phyloP scores from a whole-genome alignment of 2,329 filamentous ascomycete species.

The Mycocentrospora acerina region DNA sequence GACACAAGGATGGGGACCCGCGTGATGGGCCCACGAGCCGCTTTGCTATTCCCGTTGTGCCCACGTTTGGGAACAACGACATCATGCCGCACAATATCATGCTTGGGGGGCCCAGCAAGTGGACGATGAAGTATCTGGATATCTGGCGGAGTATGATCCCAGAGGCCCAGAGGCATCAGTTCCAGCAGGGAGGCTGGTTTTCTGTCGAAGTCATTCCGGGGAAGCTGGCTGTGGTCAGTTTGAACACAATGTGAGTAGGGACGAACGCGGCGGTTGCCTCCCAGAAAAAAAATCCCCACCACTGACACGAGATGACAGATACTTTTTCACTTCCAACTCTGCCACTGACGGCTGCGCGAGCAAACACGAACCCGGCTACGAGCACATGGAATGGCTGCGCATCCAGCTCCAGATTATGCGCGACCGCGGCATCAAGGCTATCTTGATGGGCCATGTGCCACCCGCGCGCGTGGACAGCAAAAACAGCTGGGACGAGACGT shows the following conservation, averaged over 20 bases:
- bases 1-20: conserved; percentile 48
- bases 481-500: conserved; percentile 90
- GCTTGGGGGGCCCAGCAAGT: conserved; percentile 78
- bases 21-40: conserved; percentile 48
- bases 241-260: conserved; percentile 75
- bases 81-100: conserved; percentile 97
- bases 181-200: conserved; percentile 93
- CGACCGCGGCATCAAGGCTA: conserved; percentile 85
- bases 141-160: conserved; percentile 89
- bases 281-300: too few relatives aligned
- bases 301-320: conserved; percentile 44
- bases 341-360: conserved; percentile 86
- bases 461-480: conserved; percentile 85
- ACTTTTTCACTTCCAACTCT: conserved; percentile 91
- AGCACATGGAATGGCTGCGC: conserved; percentile 94
- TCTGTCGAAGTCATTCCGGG: conserved; percentile 87
- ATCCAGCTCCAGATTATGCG: conserved; percentile 84
- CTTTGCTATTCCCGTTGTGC: conserved; percentile 76
- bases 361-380: conserved; percentile 81
- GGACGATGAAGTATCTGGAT: conserved; percentile 73
- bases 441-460: conserved; percentile 90
- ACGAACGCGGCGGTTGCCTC: not conserved
- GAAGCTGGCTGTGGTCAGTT: conserved; percentile 82
- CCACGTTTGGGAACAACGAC: conserved; percentile 95
- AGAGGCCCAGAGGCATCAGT: conserved; percentile 86